phyloP scores from a whole-genome alignment of 345 rosid genomes.

The Physaria fendleri region DNA sequence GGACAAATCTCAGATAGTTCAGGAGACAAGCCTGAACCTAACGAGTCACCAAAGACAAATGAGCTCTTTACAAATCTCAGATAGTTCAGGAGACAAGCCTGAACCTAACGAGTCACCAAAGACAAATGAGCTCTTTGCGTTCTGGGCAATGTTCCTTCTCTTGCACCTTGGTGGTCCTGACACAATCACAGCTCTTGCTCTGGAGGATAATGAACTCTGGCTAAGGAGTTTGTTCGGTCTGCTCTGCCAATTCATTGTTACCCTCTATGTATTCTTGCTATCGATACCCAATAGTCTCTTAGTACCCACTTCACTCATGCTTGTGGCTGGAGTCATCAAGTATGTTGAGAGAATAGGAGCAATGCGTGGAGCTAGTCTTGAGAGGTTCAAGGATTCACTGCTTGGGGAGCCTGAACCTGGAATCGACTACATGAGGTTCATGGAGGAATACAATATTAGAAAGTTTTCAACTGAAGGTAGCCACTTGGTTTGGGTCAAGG shows the following conservation, averaged over 20 bases:
- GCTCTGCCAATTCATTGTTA: not conserved
- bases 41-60: not conserved
- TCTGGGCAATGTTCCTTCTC: slow-evolving; percentile 25
- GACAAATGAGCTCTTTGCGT: not conserved
- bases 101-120: not conserved
- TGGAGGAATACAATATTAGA: slow-evolving; percentile 12
- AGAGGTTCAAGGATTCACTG: slow-evolving; percentile 18
- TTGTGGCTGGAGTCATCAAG: slow-evolving; percentile 34
- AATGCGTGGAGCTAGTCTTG: slow-evolving; percentile 30
- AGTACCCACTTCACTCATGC: slow-evolving; percentile 5
- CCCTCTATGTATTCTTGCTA: slow-evolving; percentile 21
- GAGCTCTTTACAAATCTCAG: slow-evolving; percentile 12
- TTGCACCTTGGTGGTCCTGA: slow-evolving; percentile 39
- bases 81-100: not conserved
- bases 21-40: not conserved
- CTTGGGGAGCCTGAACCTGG: slow-evolving; percentile 13
- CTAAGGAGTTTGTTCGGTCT: slow-evolving; percentile 21
- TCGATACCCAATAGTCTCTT: slow-evolving; percentile 11
- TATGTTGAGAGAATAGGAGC: slow-evolving; percentile 30
- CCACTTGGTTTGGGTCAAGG: slow-evolving; percentile 2
- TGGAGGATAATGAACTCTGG: slow-evolving; percentile 33
- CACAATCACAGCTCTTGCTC: slow-evolving; percentile 29
- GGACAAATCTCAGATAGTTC: slow-evolving; percentile 18
- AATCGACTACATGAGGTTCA: not conserved
- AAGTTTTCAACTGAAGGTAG: not conserved